Evolutionary conservation across 23 red algal genomes (phyloP), one percentile per base, ranked within the genome.

Genomic region (Gracilaria caudata): DNA sequence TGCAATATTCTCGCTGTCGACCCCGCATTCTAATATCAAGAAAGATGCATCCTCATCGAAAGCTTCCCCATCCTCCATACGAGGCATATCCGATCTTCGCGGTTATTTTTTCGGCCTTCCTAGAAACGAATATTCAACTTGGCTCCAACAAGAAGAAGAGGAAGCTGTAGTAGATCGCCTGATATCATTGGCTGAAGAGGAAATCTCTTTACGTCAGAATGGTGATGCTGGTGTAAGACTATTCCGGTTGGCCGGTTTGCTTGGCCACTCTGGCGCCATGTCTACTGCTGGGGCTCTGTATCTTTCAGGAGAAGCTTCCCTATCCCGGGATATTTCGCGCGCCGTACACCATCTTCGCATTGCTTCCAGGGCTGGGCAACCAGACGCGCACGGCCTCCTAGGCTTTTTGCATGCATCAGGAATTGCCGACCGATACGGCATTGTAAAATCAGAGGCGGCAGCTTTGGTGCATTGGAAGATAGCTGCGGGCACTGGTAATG

Each of bases 301-400:
- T 36, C 30, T 91, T 45, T 39, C 78, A 39, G 87, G 87, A 25
- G 87, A 91, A 16, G 39, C 71, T 13, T 63, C 51, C 9, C 45
- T 73, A 26, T 1, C 38, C 1, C 87, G 87, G 12, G 59, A 81
- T 58, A 13, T 82, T 44, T 60, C 87, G 7, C 46, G 37, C 11
- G 87, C 76, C 23, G 77, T 91, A 11, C 57, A 60, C 12, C 78
- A 39, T 20, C 77, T 91, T 21, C 54, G 30, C 19, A 49, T 54
- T 20, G 87, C 77, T 43, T 61, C 87, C 28, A 47, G 30, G 28
- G 36, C 34, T 1, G 94, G 94, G 33, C 85, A 95, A 71, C 78
- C 94, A 23, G 94, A 95, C 68, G 94, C 94, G n/a, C 86, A 89
- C 41, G 94, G 86, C 4, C 36, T 90, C 25, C 78, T 95, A 6